Base-by-base conservation (phyloP, 192 early-diverging fungal species). In the Linnemannia zychae region DNA sequence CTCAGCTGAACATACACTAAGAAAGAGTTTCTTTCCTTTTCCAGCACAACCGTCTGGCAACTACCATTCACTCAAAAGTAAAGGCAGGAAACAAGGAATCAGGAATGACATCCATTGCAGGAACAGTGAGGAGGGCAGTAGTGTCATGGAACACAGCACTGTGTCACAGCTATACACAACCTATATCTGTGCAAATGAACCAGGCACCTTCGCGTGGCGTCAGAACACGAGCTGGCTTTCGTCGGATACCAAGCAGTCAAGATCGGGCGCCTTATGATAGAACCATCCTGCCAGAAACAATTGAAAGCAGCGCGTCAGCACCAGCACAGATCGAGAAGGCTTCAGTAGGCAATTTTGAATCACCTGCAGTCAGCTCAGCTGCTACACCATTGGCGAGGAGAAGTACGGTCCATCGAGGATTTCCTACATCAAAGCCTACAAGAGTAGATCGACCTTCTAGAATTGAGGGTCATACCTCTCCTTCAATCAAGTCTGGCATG, bases 21-120 rank as follows among this genome's bases (percentile, higher is more conserved):
- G 17, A 60, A 20, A 34, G 50, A 36, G 40, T 44, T 44, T 44
- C 40, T 63, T 63, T 63, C 57, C 57, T 63, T 63, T 63, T 63
- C 12, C 57, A 31, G 57, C 57, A 63, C 9, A 57, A 24, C 52
- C 52, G 52, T 57, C 52, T 57, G 52, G 57, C 67, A 40, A n/a
- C 67, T 22, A 38, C 33, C 67, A 68, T 38, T 40, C 67, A 38
- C 36, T 22, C 34, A 40, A 53, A 53, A 7, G 57, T n/a, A n/a
- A n/a, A 60, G 28, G 57, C 57, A 31, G 28, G 57, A 24, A 63
- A 28, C 7, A 57, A 67, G 33, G 0, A 66, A 15, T 1, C 11
- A 79, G 79, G 16, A 76, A 81, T 75, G 80, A 28, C 73, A 31
- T 75, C 33, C 63, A 71, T 75, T 20, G 36, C 72, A 74, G n/a